These are phyloP conservation scores for Nakazawaea molendinolei DNA, from an alignment of 805 yeast species.

Conservation along the genomic window DNA sequence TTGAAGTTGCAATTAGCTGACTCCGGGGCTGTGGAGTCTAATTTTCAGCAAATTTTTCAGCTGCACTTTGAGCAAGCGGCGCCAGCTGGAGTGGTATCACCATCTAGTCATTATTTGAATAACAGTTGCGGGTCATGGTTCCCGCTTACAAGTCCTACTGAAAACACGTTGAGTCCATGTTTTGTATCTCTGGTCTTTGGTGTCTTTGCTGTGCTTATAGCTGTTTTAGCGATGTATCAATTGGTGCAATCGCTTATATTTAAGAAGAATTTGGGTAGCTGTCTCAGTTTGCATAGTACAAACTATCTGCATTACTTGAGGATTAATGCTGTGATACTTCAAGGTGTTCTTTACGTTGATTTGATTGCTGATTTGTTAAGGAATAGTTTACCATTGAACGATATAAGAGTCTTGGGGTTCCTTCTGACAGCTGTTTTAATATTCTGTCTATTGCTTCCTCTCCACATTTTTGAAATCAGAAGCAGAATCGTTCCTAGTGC, in stretches of 20 bases:
- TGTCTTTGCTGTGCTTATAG: conserved; percentile 11
- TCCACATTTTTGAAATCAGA: conserved; percentile 38
- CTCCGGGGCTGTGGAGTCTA: too few relatives aligned
- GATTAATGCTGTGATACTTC: conserved; percentile 7
- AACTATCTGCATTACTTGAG: conserved; percentile 11
- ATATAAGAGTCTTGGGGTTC: conserved; percentile 13
- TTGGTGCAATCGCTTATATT: conserved; percentile 10
- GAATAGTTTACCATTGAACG: neutral
- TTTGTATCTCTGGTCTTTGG: conserved; percentile 20
- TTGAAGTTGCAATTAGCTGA: too few relatives aligned
- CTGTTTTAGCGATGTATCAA: conserved; percentile 18
- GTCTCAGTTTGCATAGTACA: neutral
- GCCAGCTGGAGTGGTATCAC: neutral
- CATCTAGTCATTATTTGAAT: neutral
- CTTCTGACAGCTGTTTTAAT: conserved; percentile 13
- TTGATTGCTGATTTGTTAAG: conserved; percentile 1
- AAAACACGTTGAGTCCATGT: conserved; percentile 25
- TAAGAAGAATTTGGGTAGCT: conserved; percentile 7
- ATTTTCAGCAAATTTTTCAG: too few relatives aligned
- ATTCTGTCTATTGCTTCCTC: conserved; percentile 28
- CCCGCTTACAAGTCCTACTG: conserved; percentile 18
- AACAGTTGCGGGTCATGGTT: conserved; percentile 14
- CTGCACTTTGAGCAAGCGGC: too few relatives aligned
- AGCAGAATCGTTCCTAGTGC: conserved; percentile 32
- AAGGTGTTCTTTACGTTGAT: conserved; percentile 10